A percentile compares a stretch with the other conserved stretches of the same genome.
Conservation (phyloP, 2,329 filamentous ascomycete species). For the Pyrenochaeta sp. region DNA sequence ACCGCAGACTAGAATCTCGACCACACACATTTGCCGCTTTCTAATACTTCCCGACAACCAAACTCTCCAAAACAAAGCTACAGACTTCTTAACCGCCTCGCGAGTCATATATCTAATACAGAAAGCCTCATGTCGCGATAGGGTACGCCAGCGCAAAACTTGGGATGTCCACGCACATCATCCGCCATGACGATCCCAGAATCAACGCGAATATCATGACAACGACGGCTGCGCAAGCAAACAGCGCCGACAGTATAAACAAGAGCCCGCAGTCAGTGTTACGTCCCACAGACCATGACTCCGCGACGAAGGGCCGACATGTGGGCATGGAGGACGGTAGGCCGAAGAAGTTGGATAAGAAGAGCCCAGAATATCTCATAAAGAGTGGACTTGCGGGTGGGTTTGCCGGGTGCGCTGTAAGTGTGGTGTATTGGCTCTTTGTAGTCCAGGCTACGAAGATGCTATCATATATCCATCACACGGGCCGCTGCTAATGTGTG, state of each 20-base stretch:
- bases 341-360: conserved; percentile 66
- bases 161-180: conserved; percentile 51
- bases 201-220: conserved; percentile 45
- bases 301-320: conserved; percentile 38
- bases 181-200: conserved; percentile 48
- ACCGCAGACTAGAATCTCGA: conserved; percentile 8
- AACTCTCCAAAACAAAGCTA: not conserved
- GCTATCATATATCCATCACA: not conserved
- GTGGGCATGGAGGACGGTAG: conserved; percentile 10
- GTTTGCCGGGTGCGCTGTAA: conserved; percentile 87
- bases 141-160: conserved; percentile 11
- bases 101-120: not conserved
- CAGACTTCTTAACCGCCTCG: not conserved
- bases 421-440: conserved; percentile 36
- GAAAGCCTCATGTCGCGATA: conserved; percentile 31
- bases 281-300: conserved; percentile 62
- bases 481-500: conserved; percentile 15
- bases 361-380: conserved; percentile 83
- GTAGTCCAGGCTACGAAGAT: not conserved
- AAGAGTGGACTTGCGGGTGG: conserved; percentile 88
- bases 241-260: conserved; percentile 19
- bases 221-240: conserved; percentile 35
- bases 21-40: conserved; percentile 18
- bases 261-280: conserved; percentile 47
- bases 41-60: conserved; percentile 13